Evolutionary conservation across 2,329 filamentous ascomycete genomes (phyloP).

Genomic region (Dothistroma pini): DNA sequence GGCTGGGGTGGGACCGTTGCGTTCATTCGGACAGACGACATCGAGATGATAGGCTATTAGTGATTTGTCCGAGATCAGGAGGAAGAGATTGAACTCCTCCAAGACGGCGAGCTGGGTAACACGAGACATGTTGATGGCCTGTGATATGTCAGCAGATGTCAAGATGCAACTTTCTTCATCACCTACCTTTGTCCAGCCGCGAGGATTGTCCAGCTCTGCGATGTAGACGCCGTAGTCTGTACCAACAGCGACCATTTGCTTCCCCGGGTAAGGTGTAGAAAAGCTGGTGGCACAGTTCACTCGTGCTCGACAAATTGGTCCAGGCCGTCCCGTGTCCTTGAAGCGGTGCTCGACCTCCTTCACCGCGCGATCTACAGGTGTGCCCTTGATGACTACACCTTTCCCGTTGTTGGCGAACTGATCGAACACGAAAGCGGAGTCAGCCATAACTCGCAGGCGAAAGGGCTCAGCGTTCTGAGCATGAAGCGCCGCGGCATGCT

Average conservation of each 20-base stretch:
- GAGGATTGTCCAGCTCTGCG: slow-evolving; percentile 80
- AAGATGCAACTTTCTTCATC: neutral
- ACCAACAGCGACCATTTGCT: slow-evolving; percentile 85
- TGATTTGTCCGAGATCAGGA: slow-evolving; percentile 86
- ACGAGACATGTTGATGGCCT: slow-evolving; percentile 71
- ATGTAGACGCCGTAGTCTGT: slow-evolving; percentile 94
- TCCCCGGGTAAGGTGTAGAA: slow-evolving; percentile 67
- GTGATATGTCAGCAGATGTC: slow-evolving; percentile 32
- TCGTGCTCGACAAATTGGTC: slow-evolving; percentile 74
- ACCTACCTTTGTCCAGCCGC: slow-evolving; percentile 84
- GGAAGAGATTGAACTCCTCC: slow-evolving; percentile 90
- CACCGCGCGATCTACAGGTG: slow-evolving; percentile 86
- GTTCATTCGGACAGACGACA: slow-evolving; percentile 62
- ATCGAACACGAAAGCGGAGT: slow-evolving; percentile 85
- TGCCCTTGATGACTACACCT: slow-evolving; percentile 79
- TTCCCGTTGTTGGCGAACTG: slow-evolving; percentile 51
- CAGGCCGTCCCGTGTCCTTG: slow-evolving; percentile 61
- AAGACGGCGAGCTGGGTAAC: slow-evolving; percentile 93
- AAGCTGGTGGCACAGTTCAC: slow-evolving; percentile 96
- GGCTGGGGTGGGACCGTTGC: slow-evolving; percentile 31
- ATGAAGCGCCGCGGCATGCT: slow-evolving; percentile 82
- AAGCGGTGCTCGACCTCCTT: slow-evolving; percentile 79
- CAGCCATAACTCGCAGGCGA: slow-evolving; percentile 83
- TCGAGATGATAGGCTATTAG: slow-evolving; percentile 93
- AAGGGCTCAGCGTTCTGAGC: slow-evolving; percentile 96